A percentile compares a stretch with the other conserved stretches of the same genome.
These are phyloP conservation scores for Trichoderma guizhouense DNA, from an alignment of 2,329 filamentous ascomycete species.

Conservation along the genomic window DNA sequence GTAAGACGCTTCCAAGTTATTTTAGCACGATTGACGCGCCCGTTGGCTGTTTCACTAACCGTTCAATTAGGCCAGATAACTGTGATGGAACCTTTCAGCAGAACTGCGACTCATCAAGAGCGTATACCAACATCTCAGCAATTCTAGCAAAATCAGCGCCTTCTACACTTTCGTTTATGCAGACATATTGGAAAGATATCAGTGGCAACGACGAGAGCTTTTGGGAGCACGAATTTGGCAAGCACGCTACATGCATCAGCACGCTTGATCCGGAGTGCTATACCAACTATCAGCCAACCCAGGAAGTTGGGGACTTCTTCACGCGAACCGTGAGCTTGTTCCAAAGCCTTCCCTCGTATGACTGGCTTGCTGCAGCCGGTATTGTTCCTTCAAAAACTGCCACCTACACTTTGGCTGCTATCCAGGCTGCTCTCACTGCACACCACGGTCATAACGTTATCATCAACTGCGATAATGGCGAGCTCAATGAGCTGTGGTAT, in stretches of 20 bases:
- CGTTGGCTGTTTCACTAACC: not conserved
- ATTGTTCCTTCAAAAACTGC: conserved; percentile 50
- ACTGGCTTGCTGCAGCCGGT: conserved; percentile 57
- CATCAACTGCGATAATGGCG: conserved; percentile 50
- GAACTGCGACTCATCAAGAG: conserved; percentile 59
- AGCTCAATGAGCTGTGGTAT: conserved; percentile 55
- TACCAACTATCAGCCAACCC: conserved; percentile 52
- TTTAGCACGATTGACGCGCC: not conserved
- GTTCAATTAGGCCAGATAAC: conserved; percentile 47
- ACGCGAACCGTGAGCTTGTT: conserved; percentile 62
- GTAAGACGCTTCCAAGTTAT: conserved; percentile 36
- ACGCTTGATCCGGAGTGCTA: conserved; percentile 68
- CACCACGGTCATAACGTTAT: conserved; percentile 55
- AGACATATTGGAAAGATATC: conserved; percentile 68
- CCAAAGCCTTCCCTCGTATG: conserved; percentile 64
- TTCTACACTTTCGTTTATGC: conserved; percentile 62
- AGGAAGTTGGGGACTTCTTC: conserved; percentile 69
- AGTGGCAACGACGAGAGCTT: conserved; percentile 60
- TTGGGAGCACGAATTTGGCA: conserved; percentile 73
- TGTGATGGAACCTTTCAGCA: conserved; percentile 68
- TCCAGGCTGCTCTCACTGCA: conserved; percentile 55
- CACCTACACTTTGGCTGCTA: conserved; percentile 56
- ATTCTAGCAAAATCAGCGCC: conserved; percentile 55
- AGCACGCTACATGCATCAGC: conserved; percentile 70
- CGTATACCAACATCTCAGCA: conserved; percentile 61